phyloP scores from a whole-genome alignment of 345 rosid species.

The Aurinia saxatilis region DNA sequence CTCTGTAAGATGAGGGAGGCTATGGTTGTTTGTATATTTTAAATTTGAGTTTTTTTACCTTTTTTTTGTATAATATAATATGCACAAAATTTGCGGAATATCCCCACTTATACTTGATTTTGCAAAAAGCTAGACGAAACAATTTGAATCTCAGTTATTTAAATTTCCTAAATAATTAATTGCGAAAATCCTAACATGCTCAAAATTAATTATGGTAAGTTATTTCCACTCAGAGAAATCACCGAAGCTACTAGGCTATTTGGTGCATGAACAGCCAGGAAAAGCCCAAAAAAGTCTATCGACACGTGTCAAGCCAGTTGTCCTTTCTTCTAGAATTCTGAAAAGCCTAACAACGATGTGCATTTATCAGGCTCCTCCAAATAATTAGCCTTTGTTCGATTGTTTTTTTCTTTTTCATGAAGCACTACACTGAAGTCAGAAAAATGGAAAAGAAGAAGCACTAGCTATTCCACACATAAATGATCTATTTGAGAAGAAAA shows the following conservation, averaged over 20 bases:
- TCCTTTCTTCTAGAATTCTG: slow-evolving; percentile 26
- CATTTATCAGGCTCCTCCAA: slow-evolving; percentile 7
- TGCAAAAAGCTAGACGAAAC: no score
- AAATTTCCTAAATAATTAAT: not conserved
- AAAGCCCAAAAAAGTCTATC: not conserved
- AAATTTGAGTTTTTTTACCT: no score
- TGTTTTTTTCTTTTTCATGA: no score
- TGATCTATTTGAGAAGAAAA: not conserved
- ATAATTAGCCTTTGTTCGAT: not conserved
- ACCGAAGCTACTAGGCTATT: not conserved
- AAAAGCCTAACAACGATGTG: slow-evolving; percentile 24
- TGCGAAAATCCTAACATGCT: not conserved
- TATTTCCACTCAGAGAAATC: not conserved
- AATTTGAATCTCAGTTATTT: no score
- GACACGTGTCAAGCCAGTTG: slow-evolving; percentile 25
- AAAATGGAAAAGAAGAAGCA: slow-evolving; percentile 7
- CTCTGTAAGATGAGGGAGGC: not conserved
- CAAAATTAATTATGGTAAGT: not conserved
- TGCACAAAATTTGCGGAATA: no score
- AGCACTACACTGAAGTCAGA: not conserved
- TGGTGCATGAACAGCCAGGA: slow-evolving; percentile 11
- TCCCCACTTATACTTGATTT: no score
- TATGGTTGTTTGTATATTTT: no score
- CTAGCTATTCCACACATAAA: slow-evolving; percentile 7
- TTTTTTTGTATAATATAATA: no score